Conservation (phyloP, 345 rosid genomes). For the Gossypium turneri region DNA sequence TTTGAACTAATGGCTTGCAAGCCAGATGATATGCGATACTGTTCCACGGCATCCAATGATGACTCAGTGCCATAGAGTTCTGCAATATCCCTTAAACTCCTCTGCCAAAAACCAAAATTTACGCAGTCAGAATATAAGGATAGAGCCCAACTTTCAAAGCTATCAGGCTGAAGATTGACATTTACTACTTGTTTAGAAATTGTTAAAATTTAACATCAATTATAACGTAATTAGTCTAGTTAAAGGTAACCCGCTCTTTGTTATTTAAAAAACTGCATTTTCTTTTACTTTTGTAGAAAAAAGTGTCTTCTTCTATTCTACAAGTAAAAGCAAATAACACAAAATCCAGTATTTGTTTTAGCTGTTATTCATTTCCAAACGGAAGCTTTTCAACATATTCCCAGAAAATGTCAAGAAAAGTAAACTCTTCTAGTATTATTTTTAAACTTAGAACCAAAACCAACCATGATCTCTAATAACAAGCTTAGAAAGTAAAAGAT, state of each 20-base stretch:
- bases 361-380: not conserved
- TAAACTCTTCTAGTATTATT: not conserved
- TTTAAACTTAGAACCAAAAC: not conserved
- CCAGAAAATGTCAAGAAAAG: not conserved
- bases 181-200: not conserved
- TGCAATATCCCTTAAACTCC: constrained; percentile 74
- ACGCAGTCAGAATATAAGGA: constrained; percentile 1
- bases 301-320: not conserved
- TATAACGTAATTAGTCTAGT: not conserved
- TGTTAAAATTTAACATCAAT: not conserved
- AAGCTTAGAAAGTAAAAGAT: not conserved
- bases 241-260: not conserved
- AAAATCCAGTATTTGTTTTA: too few relatives aligned
- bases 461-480: not conserved
- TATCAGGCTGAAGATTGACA: not conserved
- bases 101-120: constrained; percentile 36
- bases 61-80: constrained; percentile 65
- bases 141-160: not conserved
- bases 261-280: not conserved
- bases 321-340: too few relatives aligned
- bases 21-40: constrained; percentile 54
- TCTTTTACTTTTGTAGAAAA: not conserved
- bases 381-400: not conserved
- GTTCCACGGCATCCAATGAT: constrained; percentile 58
- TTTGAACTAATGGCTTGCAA: constrained; percentile 45